Evolutionary conservation across 2,329 filamentous ascomycete species (phyloP), one percentile per base, ranked within the genome.

Genomic region (Colletotrichum shisoi): DNA sequence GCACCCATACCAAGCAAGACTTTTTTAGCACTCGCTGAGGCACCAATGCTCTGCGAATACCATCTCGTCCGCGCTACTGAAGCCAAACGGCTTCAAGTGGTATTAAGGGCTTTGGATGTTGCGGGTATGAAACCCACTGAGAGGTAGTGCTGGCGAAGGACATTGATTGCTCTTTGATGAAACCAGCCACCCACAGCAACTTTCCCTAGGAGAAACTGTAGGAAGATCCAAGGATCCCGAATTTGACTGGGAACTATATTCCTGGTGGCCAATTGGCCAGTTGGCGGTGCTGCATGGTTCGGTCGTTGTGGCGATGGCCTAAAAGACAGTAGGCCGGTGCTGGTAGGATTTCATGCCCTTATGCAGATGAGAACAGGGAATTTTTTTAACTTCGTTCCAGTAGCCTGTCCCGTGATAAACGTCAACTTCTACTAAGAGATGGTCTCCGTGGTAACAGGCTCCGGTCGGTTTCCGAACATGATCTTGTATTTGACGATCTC

Each of bases 401-500:
- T 19, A 49, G 17, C 24, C 48, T 34, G 40, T 37, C 13, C 19
- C 37, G 39, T 45, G 37, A 45, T 42, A 15, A 19, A 12, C 19
- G 62, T 27, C n/a, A 51, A 19, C 11, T 13, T 64, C 54, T 24
- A 49, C 44, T 70, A 70, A 27, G 76, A 73, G 69, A 75, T 72
- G 69, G 75, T 72, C 31, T 73, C 76, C 52, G 81, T 81, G 40
- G 88, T 87, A 62, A 97, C 91, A 52, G 94, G 94, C 79, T 98
- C 94, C 5, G 94, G 94, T 53, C 94, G 84, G 68, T 85, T 86
- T 19, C 90, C 89, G 78, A 98, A 98, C 52, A 96, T 80, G 71
- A 98, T 81, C 81, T 96, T 97, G 76, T 90, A 91, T 81, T 89
- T 91, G 70, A 98, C 84, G 72, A 98, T 87, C 78, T 97, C 94